Evolutionary conservation across 352 stramenopile genomes (phyloP).

Genomic region (Globisporangium perplexum): DNA sequence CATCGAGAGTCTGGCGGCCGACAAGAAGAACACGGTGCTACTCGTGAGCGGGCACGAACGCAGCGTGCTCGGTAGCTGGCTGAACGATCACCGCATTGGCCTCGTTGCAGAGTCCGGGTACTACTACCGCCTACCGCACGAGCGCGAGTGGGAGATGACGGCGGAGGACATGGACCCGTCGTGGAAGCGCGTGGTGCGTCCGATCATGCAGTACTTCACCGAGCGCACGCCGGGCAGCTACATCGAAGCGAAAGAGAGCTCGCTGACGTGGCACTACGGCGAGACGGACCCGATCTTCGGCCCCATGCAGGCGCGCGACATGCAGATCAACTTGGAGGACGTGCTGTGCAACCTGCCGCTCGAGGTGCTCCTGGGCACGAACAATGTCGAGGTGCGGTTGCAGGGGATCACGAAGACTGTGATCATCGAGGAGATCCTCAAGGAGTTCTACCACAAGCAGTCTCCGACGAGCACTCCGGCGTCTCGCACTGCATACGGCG

Average conservation of each 20-base stretch:
- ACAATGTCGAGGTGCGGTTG: slow-evolving; percentile 74
- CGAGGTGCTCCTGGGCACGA: slow-evolving; percentile 83
- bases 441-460: slow-evolving; percentile 19
- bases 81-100: slow-evolving; percentile 66
- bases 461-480: background rate
- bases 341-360: slow-evolving; percentile 77
- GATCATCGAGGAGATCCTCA: slow-evolving; percentile 71
- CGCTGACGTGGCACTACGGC: slow-evolving; percentile 85
- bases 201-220: slow-evolving; percentile 70
- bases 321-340: slow-evolving; percentile 87
- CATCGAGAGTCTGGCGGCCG: slow-evolving; percentile 21
- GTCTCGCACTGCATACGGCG: slow-evolving; percentile 9
- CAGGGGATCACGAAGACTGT: slow-evolving; percentile 71
- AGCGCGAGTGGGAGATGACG: slow-evolving; percentile 63
- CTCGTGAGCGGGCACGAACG: slow-evolving; percentile 70
- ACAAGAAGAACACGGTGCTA: slow-evolving; percentile 69
- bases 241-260: slow-evolving; percentile 81
- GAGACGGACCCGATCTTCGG: slow-evolving; percentile 83
- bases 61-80: slow-evolving; percentile 85
- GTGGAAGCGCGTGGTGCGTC: slow-evolving; percentile 73
- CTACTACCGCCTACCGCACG: slow-evolving; percentile 41
- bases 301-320: slow-evolving; percentile 35
- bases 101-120: slow-evolving; percentile 69
- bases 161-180: slow-evolving; percentile 46
- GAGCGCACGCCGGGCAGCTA: slow-evolving; percentile 71